Evolutionary conservation across 768 basidiomycete species (phyloP).

Genomic region (Calvatia gigantea): DNA sequence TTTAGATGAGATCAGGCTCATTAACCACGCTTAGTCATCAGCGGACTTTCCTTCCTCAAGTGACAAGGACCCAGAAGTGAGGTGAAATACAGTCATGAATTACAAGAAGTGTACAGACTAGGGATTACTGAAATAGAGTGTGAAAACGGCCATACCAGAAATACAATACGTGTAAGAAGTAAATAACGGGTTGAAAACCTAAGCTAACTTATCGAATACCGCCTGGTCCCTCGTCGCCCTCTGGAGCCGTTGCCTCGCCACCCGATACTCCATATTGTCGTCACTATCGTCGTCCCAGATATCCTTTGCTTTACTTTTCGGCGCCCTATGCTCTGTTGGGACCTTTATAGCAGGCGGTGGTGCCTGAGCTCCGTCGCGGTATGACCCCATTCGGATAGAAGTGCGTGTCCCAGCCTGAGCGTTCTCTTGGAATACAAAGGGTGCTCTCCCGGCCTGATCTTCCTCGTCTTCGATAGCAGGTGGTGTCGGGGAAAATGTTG

Average conservation of each 20-base stretch:
- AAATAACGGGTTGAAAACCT: not conserved
- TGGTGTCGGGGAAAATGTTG: constrained; percentile 72
- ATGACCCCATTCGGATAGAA: not conserved
- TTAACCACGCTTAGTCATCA: constrained; percentile 11
- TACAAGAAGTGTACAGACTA: not conserved
- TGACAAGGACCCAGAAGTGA: not conserved
- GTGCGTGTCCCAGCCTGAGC: not conserved
- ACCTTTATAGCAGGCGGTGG: constrained; percentile 3
- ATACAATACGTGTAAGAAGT: not conserved
- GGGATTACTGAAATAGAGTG: not conserved
- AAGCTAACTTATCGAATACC: not conserved
- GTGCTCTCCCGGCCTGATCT: constrained; percentile 25
- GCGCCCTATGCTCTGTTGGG: not conserved
- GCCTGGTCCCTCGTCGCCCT: constrained; percentile 37
- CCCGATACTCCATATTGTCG: constrained; percentile 65
- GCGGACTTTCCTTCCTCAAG: not conserved
- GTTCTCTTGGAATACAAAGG: constrained; percentile 17
- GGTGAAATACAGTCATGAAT: not conserved
- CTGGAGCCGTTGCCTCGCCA: constrained; percentile 51
- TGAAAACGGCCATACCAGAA: not conserved
- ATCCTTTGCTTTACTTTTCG: constrained; percentile 10
- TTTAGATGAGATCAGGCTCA: constrained; percentile 10
- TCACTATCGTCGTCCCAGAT: constrained; percentile 75
- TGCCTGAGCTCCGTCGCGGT: not conserved
- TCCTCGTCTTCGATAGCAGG: constrained; percentile 58